phyloP scores from a whole-genome alignment of 2,329 filamentous ascomycete genomes.

The Epichloe aotearoae region DNA sequence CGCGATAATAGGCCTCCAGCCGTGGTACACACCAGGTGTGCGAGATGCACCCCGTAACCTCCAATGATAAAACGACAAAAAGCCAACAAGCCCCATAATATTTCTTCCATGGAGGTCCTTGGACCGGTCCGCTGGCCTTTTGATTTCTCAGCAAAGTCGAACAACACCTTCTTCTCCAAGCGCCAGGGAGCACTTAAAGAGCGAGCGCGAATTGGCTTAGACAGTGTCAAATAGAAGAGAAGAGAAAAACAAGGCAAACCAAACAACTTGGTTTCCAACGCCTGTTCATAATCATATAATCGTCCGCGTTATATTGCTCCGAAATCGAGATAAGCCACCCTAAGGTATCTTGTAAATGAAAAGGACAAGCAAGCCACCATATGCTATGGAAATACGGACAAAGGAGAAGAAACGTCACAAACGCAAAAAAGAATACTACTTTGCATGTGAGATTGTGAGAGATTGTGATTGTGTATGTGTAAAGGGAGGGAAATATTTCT shows the following conservation, averaged over 20 bases:
- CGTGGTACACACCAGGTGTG: conserved; percentile 2
- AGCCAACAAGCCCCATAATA: neutral
- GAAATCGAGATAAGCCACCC: conserved; percentile 11
- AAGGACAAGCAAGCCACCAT: neutral
- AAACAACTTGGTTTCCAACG: conserved; percentile 11
- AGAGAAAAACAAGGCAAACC: conserved; percentile 1
- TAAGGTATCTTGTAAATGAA: conserved; percentile 18
- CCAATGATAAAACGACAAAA: conserved; percentile 1
- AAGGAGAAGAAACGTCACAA: neutral
- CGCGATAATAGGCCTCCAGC: neutral
- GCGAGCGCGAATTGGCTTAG: neutral
- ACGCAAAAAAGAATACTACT: neutral
- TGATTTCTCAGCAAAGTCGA: neutral
- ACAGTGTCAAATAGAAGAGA: neutral
- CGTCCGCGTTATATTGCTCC: conserved; percentile 9
- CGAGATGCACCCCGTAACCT: conserved; percentile 5
- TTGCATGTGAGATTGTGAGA: conserved; percentile 1
- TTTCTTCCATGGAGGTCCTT: neutral
- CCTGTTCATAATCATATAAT: conserved; percentile 15
- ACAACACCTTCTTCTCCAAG: neutral
- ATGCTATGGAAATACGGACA: neutral
- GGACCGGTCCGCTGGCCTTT: neutral
- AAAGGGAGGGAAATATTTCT: no score
- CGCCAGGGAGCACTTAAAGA: neutral
- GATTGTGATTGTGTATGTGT: neutral